Evolutionary conservation across 495 filamentous ascomycete species (phyloP), one percentile per base, ranked within the genome.

Genomic region (Podospora australis): DNA sequence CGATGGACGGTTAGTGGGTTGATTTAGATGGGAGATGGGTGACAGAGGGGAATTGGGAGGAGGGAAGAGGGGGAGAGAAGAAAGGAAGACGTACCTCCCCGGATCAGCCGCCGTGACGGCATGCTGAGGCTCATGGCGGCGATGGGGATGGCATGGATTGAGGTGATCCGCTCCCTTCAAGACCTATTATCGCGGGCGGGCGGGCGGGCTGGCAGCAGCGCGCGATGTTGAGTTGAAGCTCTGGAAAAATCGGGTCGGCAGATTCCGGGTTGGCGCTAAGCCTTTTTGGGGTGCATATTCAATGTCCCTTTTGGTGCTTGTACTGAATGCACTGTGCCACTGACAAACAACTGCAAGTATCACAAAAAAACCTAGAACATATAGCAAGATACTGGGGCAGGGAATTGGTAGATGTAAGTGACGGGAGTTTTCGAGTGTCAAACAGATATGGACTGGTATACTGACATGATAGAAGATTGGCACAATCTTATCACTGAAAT

Each of bases 91-190:
- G 42, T 65, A 73, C 72, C 64, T 39, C 60, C 57, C 51, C 57
- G 52, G 48, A 65, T 54, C 49, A 67, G 62, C 66, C 63, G 66
- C 57, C 70, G 56, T 39, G 67, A 66, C 53, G 70, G 70, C 46
- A 71, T 39, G 48, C 64, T 68, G 57, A 72, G 52, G 54, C 59
- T 72, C 70, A 74, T 74, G 53, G 55, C 62, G 60, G 51, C 59
- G 56, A 52, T 52, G 46, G 46, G 41, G 40, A 44, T 55, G 46
- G 51, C 61, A 59, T 62, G 26, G 50, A 55, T 44, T 39, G 38
- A 30, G 29, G 36, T 20, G 19, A 24, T 28, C 4, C 28, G 28
- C 28, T 7, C 28, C 7, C n/a, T 7, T 30, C 7, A 7, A 30
- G 7, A 30, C 28, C 28, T 7, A 30, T 7, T n/a, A 34, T n/a